These are phyloP conservation scores for Misopates orontium DNA, from an alignment of 257 asterid genomes.

Conservation along the genomic window DNA sequence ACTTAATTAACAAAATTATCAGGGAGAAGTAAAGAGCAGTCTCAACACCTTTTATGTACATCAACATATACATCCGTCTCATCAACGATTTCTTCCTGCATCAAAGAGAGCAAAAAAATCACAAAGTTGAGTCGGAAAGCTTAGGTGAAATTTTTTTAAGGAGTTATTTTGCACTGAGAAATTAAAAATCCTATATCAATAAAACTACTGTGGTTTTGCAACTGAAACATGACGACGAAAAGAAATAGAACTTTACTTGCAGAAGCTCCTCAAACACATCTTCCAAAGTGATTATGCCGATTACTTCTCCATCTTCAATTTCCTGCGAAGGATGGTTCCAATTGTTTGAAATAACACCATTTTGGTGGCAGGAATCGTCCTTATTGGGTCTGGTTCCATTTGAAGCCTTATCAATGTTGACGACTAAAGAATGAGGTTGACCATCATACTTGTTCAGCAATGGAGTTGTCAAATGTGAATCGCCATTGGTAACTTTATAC, in stretches of 20 bases:
- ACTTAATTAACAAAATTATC: no score
- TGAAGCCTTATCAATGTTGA: constrained; percentile 56
- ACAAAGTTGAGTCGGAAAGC: neutral
- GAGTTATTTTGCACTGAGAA: no score
- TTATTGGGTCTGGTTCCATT: constrained; percentile 25
- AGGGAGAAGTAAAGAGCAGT: constrained; percentile 1
- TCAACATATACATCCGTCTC: constrained; percentile 93
- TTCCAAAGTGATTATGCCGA: constrained; percentile 95
- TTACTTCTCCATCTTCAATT: constrained; percentile 82
- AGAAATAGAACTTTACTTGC: constrained; percentile 51
- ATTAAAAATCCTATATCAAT: neutral
- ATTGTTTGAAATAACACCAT: constrained; percentile 37
- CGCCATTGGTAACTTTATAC: constrained; percentile 31
- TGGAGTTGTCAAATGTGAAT: constrained; percentile 52
- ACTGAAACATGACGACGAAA: neutral
- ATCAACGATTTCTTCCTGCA: constrained; percentile 96
- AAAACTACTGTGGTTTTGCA: neutral
- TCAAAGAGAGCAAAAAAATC: constrained; percentile 16
- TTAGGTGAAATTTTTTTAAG: neutral
- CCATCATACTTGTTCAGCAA: constrained; percentile 49
- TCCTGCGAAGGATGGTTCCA: constrained; percentile 47
- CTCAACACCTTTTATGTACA: constrained; percentile 81
- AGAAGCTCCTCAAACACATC: constrained; percentile 98
- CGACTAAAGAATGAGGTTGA: constrained; percentile 38
- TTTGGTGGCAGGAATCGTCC: constrained; percentile 31